Conservation (phyloP, 2,329 filamentous ascomycete species). For the Xylariales sp. region DNA sequence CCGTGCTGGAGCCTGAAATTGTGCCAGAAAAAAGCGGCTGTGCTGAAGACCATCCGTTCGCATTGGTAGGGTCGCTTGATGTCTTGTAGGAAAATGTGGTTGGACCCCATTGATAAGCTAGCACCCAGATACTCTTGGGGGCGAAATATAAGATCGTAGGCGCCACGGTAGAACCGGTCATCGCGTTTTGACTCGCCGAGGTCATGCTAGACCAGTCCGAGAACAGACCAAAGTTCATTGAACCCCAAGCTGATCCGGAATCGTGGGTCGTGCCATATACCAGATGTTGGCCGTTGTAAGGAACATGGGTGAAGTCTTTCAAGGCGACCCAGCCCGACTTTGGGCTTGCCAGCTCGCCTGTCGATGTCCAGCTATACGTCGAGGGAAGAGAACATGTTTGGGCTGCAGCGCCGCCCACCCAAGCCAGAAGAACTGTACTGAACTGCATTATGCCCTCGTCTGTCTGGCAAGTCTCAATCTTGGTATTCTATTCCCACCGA, state of each 20-base stretch:
- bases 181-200: slow-evolving; percentile 63
- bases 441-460: slow-evolving; percentile 10
- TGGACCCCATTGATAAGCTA: slow-evolving; percentile 73
- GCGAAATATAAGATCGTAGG: slow-evolving; percentile 72
- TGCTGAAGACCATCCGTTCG: slow-evolving; percentile 66
- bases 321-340: slow-evolving; percentile 66
- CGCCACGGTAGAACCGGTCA: slow-evolving; percentile 62
- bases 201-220: slow-evolving; percentile 64
- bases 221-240: slow-evolving; percentile 68
- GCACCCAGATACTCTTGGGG: slow-evolving; percentile 72
- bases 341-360: slow-evolving; percentile 61
- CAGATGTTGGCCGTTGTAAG: slow-evolving; percentile 68
- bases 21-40: slow-evolving; percentile 68
- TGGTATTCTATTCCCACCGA: no score
- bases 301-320: slow-evolving; percentile 70
- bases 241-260: slow-evolving; percentile 60
- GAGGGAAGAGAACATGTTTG: slow-evolving; percentile 59
- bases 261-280: slow-evolving; percentile 68
- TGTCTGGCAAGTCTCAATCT: background rate
- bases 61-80: slow-evolving; percentile 66
- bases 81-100: slow-evolving; percentile 71
- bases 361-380: slow-evolving; percentile 66
- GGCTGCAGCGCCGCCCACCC: slow-evolving; percentile 37
- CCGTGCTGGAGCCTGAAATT: slow-evolving; percentile 63
- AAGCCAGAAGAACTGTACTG: slow-evolving; percentile 37